A percentile compares a stretch with the other conserved stretches of the same genome.
Conservation (phyloP, 371 early-diverging fungal genomes). For the Capillidium rhysosporum region DNA sequence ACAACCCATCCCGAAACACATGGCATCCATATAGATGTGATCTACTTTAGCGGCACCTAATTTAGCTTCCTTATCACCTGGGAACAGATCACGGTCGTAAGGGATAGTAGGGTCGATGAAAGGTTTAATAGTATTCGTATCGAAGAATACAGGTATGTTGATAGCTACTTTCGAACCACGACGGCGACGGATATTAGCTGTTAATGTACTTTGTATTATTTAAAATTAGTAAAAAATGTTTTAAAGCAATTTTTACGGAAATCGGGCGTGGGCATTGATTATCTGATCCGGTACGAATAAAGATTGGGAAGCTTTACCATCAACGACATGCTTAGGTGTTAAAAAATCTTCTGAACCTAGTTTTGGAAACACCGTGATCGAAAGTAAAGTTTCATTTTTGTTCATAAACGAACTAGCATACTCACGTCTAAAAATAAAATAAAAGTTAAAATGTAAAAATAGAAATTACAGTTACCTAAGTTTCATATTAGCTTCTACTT, state of each 20-base stretch:
- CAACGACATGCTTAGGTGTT: conserved; percentile 44
- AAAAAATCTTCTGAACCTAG: conserved; percentile 64
- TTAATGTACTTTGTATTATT: conserved; percentile 45
- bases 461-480: conserved; percentile 18
- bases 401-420: conserved; percentile 39
- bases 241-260: conserved; percentile 37
- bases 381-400: conserved; percentile 50
- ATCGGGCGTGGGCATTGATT: conserved; percentile 88
- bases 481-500: conserved; percentile 80
- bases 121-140: conserved; percentile 69
- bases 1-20: conserved; percentile 99
- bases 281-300: conserved; percentile 87
- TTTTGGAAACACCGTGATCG: conserved; percentile 75
- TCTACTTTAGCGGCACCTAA: conserved; percentile 64
- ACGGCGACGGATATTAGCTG: conserved; percentile 83
- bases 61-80: conserved; percentile 36
- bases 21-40: conserved; percentile 96
- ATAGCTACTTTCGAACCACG: conserved; percentile 85
- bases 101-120: conserved; percentile 78
- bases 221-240: neutral
- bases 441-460: neutral
- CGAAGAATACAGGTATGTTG: conserved; percentile 66
- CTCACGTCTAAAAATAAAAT: conserved; percentile 28
- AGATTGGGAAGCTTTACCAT: conserved; percentile 47
- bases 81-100: conserved; percentile 27